phyloP scores from a whole-genome alignment of 2,329 filamentous ascomycete genomes.

The Colletotrichum spaethianum region DNA sequence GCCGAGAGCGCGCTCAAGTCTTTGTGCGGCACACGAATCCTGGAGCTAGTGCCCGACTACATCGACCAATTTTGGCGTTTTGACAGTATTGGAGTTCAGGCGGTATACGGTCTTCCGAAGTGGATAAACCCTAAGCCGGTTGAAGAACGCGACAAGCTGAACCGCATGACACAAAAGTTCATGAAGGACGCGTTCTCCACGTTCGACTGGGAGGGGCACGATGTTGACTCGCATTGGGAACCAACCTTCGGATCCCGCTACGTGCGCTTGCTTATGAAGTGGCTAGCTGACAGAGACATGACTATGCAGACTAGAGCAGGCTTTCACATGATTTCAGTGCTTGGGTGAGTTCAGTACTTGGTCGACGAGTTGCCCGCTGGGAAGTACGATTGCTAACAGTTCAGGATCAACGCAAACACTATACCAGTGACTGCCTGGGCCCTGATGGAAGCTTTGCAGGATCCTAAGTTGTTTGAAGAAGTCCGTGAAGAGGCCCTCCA shows the following conservation, averaged over 20 bases:
- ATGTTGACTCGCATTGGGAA: conserved; percentile 47
- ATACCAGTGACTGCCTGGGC: conserved; percentile 49
- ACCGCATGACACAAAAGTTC: conserved; percentile 29
- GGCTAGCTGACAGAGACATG: conserved; percentile 43
- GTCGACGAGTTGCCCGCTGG: rapidly evolving
- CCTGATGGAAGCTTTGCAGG: conserved; percentile 47
- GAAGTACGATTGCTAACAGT: not conserved
- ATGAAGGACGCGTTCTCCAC: conserved; percentile 29
- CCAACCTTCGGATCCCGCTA: conserved; percentile 46
- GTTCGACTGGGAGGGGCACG: conserved; percentile 42
- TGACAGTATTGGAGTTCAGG: conserved; percentile 42
- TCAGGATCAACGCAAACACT: conserved; percentile 47
- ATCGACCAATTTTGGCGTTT: conserved; percentile 47
- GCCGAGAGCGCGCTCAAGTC: conserved; percentile 42
- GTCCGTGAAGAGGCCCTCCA: conserved; percentile 44
- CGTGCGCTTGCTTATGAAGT: conserved; percentile 42
- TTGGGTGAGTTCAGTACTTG: conserved; percentile 6
- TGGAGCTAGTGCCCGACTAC: conserved; percentile 46
- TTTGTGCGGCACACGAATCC: conserved; percentile 44
- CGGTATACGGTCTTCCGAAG: conserved; percentile 45
- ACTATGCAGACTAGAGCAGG: conserved; percentile 35
- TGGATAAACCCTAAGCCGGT: conserved; percentile 43
- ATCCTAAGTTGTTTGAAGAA: conserved; percentile 42
- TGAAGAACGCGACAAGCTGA: conserved; percentile 40
- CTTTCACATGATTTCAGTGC: conserved; percentile 21